Conservation (phyloP, 2,329 filamentous ascomycete species). For the Stachybotrys elegans region DNA sequence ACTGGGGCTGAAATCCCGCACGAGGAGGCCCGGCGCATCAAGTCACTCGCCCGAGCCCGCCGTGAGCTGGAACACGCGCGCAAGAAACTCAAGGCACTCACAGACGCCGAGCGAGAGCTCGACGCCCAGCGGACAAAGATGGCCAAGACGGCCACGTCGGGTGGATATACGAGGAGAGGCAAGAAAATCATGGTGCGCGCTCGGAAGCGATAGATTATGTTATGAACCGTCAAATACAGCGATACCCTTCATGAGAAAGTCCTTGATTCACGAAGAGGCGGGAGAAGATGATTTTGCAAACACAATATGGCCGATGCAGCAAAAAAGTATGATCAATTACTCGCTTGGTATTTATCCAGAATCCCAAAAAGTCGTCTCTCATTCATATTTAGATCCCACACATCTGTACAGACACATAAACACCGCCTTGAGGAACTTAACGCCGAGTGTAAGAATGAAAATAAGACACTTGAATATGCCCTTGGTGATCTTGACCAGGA, state of each 20-base stretch:
- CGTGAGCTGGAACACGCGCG: constrained; percentile 44
- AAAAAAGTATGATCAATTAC: too few relatives aligned
- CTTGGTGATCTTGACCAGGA: constrained; percentile 44
- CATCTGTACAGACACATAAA: constrained; percentile 47
- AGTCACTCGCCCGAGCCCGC: constrained; percentile 38
- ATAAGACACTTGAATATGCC: constrained; percentile 53
- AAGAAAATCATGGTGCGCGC: constrained; percentile 59
- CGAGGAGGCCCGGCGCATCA: constrained; percentile 21
- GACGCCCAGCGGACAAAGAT: constrained; percentile 57
- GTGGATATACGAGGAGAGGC: constrained; percentile 53
- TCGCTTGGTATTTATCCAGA: neutral
- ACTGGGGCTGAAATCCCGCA: constrained; percentile 19
- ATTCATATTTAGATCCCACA: constrained; percentile 37
- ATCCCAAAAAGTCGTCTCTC: constrained; percentile 1
- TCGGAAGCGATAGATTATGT: constrained; percentile 55
- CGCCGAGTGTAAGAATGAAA: constrained; percentile 50
- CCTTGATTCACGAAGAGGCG: too few relatives aligned
- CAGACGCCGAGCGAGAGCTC: constrained; percentile 51
- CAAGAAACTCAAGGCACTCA: constrained; percentile 49
- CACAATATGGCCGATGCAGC: too few relatives aligned
- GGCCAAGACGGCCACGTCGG: constrained; percentile 59
- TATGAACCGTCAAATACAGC: too few relatives aligned
- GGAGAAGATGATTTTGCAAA: too few relatives aligned
- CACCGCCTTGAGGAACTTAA: constrained; percentile 48
- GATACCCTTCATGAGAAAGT: too few relatives aligned